Base-by-base conservation (phyloP, 2,329 filamentous ascomycete species). In the Verticillium tricorpus region DNA sequence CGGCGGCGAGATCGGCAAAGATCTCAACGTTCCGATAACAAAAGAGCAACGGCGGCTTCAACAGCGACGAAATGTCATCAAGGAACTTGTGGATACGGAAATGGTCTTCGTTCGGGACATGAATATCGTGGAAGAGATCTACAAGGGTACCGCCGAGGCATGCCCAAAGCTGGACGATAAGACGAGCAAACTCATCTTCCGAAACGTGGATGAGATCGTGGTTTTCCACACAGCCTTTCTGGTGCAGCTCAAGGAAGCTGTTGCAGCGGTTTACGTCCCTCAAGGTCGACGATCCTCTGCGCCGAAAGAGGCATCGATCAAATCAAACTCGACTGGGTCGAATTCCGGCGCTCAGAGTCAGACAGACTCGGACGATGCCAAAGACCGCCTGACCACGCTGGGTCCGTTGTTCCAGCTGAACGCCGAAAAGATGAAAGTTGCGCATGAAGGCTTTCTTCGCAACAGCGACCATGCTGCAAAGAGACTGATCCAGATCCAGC, bases 71-170 rank as follows among this genome's bases (percentile, higher is more conserved):
- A 87, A 96, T 72, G 87, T 96, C 57, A 89, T 98, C 69, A 93
- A 94, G 71, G 95, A 99, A 74, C 80, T 99, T 40, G 85, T 97
- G 56, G 93, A 97, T 70, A 99, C 95, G 0, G 95, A 99, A 73
- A 88, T 92, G 57, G 88, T 89, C 6, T 98, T 96, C 75, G 88
- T 96, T 61, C 87, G 92, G 66, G 95, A 99, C 73, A 94, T 99
- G 92, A 97, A 93, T 73, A 94, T 99, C 60, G 90, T 97, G 2
- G 92, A 96, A 70, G 93, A 98, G 71, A 98, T 99, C 60, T 99
- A 98, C 81, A 96, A 96, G 75, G 93, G 92, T 54, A 98, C 95
- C 0, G 91, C 92, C 1, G 88, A 90, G 67, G 90, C 90, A 12
- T 93, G 91, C 61, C 87, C 92, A 9, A 87, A 92, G 65, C 84